Percentiles rank a stretch among this genome's conserved stretches.
phyloP scores from a whole-genome alignment of 2,329 filamentous ascomycete genomes.

The Stagonosporopsis vannaccii region DNA sequence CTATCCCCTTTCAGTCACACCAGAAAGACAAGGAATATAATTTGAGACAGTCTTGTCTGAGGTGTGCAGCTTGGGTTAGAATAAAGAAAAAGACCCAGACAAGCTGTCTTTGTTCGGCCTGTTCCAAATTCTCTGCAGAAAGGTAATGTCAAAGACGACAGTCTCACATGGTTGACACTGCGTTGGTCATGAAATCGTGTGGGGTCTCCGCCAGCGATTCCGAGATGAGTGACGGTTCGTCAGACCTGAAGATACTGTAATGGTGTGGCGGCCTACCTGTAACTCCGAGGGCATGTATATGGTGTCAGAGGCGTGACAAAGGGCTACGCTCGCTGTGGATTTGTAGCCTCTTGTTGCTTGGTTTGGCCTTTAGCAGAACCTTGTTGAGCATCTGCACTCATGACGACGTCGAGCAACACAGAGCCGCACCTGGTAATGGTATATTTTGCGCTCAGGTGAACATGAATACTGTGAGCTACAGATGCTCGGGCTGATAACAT shows the following conservation, averaged over 20 bases:
- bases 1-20: neutral
- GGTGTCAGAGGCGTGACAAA: neutral
- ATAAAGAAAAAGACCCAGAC: conserved; percentile 4
- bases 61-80: neutral
- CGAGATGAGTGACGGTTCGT: neutral
- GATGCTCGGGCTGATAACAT: neutral
- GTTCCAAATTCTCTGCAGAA: conserved; percentile 13
- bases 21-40: neutral
- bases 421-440: neutral
- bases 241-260: neutral
- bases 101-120: conserved; percentile 10
- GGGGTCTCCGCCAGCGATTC: neutral
- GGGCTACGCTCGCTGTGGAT: neutral
- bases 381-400: neutral
- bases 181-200: conserved; percentile 17
- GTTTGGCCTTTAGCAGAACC: neutral
- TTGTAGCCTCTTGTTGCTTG: neutral
- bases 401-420: neutral
- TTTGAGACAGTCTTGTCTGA: neutral
- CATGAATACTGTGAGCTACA: neutral
- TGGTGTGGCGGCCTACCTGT: neutral
- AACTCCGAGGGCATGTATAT: neutral
- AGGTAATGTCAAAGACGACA: conserved; percentile 11
- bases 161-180: conserved; percentile 7
- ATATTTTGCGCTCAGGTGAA: neutral